Base-by-base conservation (phyloP, 257 asterid genomes). In the Forsythia suspensa region DNA sequence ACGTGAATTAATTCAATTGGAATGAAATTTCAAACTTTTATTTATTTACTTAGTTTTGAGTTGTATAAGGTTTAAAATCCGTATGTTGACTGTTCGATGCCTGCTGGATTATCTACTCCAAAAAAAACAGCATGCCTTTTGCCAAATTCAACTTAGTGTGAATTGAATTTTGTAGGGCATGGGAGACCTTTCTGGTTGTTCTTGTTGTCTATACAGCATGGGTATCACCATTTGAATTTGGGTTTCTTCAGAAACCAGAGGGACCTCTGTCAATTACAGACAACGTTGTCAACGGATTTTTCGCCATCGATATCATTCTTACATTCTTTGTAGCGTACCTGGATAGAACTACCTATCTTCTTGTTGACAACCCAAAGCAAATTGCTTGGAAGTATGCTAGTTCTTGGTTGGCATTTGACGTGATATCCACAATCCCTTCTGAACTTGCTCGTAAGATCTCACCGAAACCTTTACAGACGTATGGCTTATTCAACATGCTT, bases 151-250 rank as follows among this genome's bases (percentile, higher is more conserved):
- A 15, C 67, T 76, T 74, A 66, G 40, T 7, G 71, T 83, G 80
- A 77, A 77, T 72, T 68, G 18, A 66, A 75, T 57, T 38, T 80
- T 85, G 87, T 91, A 95, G 99, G 88, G 72, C 57, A 57, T 92
- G 97, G 98, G 91, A 88, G 83, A 85, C 83, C 2, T 93, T 87
- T 84, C 85, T 95, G 80, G 84, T 93, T 65, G 81, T 87, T 74
- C 94, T 93, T 77, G 98, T 95, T 16, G 38, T 90, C 59, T 95
- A 95, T 74, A 91, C 98, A 3, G 98, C 98, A 52, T 95, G 98
- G 99, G 97, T 89, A 79, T 95, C 97, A 77, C 99, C 98, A 5
- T 95, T 91, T 61, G 98, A 95, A 81, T 89, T 95, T 8, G 99
- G 96, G 8, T 95, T 95, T 77, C 84, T 93, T 41, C 83, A 84